A percentile compares a stretch with the other conserved stretches of the same genome.
Conservation (phyloP, 1,284 basidiomycete species). For the Ganoderma multipileum region DNA sequence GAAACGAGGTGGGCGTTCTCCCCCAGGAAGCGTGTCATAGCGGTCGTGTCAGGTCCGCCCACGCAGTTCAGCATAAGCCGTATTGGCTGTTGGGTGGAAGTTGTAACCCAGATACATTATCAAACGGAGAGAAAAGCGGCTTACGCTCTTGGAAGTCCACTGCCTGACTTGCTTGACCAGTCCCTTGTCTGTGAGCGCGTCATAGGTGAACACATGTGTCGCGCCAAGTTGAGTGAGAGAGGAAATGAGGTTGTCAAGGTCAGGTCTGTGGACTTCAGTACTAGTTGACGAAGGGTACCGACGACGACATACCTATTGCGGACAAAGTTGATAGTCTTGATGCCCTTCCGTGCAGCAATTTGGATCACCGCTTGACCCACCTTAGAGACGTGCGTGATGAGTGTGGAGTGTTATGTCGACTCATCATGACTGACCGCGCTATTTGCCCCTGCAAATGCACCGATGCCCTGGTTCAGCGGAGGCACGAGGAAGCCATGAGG, state of each 20-base stretch:
- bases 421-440: constrained; percentile 63
- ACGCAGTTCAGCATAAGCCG: constrained; percentile 83
- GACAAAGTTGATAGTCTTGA: constrained; percentile 83
- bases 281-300: neutral
- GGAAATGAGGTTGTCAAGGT: constrained; percentile 56
- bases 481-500: neutral
- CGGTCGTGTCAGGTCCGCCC: constrained; percentile 70
- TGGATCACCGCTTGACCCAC: constrained; percentile 85
- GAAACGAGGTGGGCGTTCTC: constrained; percentile 77
- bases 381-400: constrained; percentile 43
- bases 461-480: neutral
- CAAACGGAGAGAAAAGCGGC: neutral
- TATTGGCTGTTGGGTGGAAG: constrained; percentile 49
- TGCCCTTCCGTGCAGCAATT: constrained; percentile 69
- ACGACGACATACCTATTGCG: constrained; percentile 60
- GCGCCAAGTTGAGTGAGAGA: constrained; percentile 69
- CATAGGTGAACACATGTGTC: constrained; percentile 77
- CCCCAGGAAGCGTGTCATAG: constrained; percentile 73
- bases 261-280: constrained; percentile 47
- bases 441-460: constrained; percentile 57
- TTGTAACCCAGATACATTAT: neutral
- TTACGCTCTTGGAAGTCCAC: constrained; percentile 65
- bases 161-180: constrained; percentile 58
- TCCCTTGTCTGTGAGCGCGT: constrained; percentile 65
- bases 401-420: neutral